A percentile compares a stretch with the other conserved stretches of the same genome.
These are phyloP conservation scores for Cutaneotrichosporon sp. DNA, from an alignment of 1,284 basidiomycete genomes.

Conservation along the genomic window DNA sequence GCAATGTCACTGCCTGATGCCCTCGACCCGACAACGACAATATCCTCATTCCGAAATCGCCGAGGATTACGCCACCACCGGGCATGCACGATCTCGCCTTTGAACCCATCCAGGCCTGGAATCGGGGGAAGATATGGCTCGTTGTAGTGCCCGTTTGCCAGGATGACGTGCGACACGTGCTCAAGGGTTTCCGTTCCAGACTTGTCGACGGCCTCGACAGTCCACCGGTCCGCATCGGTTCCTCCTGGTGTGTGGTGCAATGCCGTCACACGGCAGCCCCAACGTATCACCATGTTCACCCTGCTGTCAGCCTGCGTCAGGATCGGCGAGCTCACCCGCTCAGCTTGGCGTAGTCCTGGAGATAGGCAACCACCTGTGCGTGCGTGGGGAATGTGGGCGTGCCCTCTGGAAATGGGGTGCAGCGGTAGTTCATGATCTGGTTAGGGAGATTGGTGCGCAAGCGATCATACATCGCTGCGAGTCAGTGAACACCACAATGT, in stretches of 20 bases:
- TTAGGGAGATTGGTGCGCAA: slow-evolving; percentile 41
- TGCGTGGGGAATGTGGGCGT: slow-evolving; percentile 21
- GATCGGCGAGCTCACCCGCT: slow-evolving; percentile 13
- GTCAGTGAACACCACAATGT: slow-evolving; percentile 6
- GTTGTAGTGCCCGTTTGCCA: slow-evolving; percentile 53
- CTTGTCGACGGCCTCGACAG: slow-evolving; percentile 13
- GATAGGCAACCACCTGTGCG: slow-evolving; percentile 16
- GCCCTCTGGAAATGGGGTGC: slow-evolving; percentile 17
- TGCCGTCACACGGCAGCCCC: slow-evolving; percentile 11
- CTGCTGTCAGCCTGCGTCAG: slow-evolving; percentile 1
- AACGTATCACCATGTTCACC: slow-evolving; percentile 28
- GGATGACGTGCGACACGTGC: slow-evolving; percentile 11
- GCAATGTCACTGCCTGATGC: slow-evolving; percentile 54
- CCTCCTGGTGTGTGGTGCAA: slow-evolving; percentile 13
- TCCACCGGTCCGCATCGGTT: slow-evolving; percentile 15
- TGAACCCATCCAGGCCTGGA: slow-evolving; percentile 45
- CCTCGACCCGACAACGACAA: slow-evolving; percentile 54
- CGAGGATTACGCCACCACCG: slow-evolving; percentile 51
- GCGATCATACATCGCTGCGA: slow-evolving; percentile 20
- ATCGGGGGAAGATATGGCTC: slow-evolving; percentile 51
- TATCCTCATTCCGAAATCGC: slow-evolving; percentile 38
- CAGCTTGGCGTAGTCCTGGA: slow-evolving; percentile 13
- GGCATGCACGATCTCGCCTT: slow-evolving; percentile 48
- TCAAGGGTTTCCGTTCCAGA: slow-evolving; percentile 30
- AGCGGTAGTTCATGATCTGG: slow-evolving; percentile 22